Evolutionary conservation across 805 yeast genomes (phyloP).

Genomic region (Candida vaughaniae): DNA sequence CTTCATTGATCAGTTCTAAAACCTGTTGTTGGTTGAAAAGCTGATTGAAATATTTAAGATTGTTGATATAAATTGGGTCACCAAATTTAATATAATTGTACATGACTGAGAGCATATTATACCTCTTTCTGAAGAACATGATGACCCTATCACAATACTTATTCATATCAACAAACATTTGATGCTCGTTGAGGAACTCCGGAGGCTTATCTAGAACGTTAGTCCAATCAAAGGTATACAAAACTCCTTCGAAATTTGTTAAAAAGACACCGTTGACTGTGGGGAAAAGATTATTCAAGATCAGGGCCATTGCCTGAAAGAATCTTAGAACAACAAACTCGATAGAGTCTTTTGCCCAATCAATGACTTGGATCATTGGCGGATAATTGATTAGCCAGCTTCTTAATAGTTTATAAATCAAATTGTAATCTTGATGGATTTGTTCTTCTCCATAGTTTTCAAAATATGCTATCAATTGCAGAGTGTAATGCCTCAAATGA

Average conservation of each 20-base stretch:
- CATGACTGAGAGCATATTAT: constrained; percentile 15
- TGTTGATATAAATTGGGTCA: constrained; percentile 7
- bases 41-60: constrained; percentile 5
- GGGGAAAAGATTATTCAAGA: constrained; percentile 24
- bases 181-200: constrained; percentile 7
- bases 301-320: constrained; percentile 14
- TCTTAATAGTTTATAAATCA: constrained; percentile 19
- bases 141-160: constrained; percentile 17
- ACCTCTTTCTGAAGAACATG: constrained; percentile 22
- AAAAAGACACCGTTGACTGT: constrained; percentile 19
- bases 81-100: constrained; percentile 17
- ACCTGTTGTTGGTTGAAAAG: constrained; percentile 1
- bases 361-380: constrained; percentile 15
- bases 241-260: constrained; percentile 22
- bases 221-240: constrained; percentile 15
- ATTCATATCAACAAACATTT: constrained; percentile 3
- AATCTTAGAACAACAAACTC: constrained; percentile 15
- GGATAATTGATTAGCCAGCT: constrained; percentile 23
- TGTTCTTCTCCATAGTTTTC: constrained; percentile 2
- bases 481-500: constrained; percentile 5
- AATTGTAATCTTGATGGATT: not conserved
- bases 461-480: constrained; percentile 4
- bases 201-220: constrained; percentile 4
- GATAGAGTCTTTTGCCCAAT: constrained; percentile 12
- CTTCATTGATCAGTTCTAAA: constrained; percentile 17